Evolutionary conservation across 345 rosid genomes (phyloP).

Genomic region (Syzygium grande): DNA sequence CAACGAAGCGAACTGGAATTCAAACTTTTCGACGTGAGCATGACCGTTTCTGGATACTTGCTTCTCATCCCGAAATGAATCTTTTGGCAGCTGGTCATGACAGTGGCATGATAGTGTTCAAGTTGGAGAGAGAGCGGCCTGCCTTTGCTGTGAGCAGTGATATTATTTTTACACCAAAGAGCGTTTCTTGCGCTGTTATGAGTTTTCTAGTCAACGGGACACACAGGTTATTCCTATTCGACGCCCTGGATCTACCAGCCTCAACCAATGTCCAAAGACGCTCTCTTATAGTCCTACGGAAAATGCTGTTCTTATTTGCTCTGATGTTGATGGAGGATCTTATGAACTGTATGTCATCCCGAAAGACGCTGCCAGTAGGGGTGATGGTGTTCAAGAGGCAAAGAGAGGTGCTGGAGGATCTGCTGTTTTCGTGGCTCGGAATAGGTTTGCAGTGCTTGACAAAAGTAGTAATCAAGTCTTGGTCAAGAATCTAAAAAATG

Average conservation of each 20-base stretch:
- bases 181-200: slow-evolving; percentile 67
- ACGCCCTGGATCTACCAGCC: slow-evolving; percentile 70
- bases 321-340: slow-evolving; percentile 90
- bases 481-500: slow-evolving; percentile 73
- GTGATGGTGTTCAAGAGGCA: slow-evolving; percentile 69
- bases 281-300: slow-evolving; percentile 90
- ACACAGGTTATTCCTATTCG: slow-evolving; percentile 79
- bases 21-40: slow-evolving; percentile 96
- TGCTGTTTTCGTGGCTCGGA: slow-evolving; percentile 73
- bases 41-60: slow-evolving; percentile 92
- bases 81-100: slow-evolving; percentile 97
- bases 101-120: slow-evolving; percentile 93
- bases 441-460: slow-evolving; percentile 89
- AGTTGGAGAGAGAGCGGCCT: slow-evolving; percentile 93
- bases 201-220: slow-evolving; percentile 68
- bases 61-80: slow-evolving; percentile 93
- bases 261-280: slow-evolving; percentile 85
- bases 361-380: slow-evolving; percentile 64
- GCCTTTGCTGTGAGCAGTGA: slow-evolving; percentile 85
- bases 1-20: slow-evolving; percentile 78
- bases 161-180: slow-evolving; percentile 64
- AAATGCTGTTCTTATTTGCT: slow-evolving; percentile 77
- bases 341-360: slow-evolving; percentile 82
- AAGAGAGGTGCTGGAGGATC: slow-evolving; percentile 81
- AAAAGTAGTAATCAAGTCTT: slow-evolving; percentile 77